Conservation (phyloP, 2,329 filamentous ascomycete genomes). For the Rhynchosporium secalis region DNA sequence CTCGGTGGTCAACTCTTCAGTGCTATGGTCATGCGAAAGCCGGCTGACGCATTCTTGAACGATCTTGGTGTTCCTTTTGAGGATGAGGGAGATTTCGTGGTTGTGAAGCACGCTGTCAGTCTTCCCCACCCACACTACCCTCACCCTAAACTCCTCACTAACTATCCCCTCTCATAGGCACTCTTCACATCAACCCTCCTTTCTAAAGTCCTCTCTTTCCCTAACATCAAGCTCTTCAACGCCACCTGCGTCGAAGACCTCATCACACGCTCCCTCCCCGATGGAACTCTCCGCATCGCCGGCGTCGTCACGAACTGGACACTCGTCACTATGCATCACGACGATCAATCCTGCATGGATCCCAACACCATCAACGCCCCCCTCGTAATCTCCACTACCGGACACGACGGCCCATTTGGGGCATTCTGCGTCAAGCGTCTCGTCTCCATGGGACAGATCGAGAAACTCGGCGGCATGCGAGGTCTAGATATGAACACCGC, state of each 20-base stretch:
- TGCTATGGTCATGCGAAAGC: constrained; percentile 94
- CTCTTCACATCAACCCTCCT: constrained; percentile 89
- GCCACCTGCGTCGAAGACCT: constrained; percentile 90
- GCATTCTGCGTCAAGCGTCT: constrained; percentile 90
- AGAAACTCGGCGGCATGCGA: constrained; percentile 87
- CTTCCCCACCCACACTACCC: background rate
- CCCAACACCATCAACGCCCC: constrained; percentile 96
- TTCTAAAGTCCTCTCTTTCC: constrained; percentile 77
- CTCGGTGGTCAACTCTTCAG: constrained; percentile 92
- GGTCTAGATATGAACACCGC: constrained; percentile 90
- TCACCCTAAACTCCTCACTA: background rate
- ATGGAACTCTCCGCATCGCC: constrained; percentile 65
- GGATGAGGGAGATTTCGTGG: constrained; percentile 84
- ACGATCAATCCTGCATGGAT: constrained; percentile 94
- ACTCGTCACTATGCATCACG: constrained; percentile 81
- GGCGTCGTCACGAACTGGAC: constrained; percentile 98
- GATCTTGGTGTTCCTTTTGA: constrained; percentile 84
- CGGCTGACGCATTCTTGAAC: constrained; percentile 78
- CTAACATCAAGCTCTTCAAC: constrained; percentile 96
- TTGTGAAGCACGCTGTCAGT: constrained; percentile 81
- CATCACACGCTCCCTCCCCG: constrained; percentile 70
- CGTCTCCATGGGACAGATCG: constrained; percentile 81
- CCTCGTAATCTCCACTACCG: constrained; percentile 83
- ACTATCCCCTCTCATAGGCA: constrained; percentile 44
- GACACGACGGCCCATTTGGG: constrained; percentile 87